Conservation (phyloP, 371 early-diverging fungal genomes). For the Thermomucor indicae-seudaticae region DNA sequence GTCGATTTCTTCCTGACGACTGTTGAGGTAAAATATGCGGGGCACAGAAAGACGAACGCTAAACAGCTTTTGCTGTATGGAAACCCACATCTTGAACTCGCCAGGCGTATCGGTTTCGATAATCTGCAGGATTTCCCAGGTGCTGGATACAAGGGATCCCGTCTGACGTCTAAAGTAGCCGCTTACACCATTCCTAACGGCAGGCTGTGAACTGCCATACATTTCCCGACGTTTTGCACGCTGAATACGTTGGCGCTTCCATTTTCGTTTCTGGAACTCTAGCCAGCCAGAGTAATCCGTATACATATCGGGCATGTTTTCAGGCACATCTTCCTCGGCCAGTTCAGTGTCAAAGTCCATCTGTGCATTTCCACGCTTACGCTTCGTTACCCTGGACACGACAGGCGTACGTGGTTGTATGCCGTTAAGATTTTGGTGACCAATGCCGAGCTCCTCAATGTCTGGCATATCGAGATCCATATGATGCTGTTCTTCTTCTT, state of each 20-base stretch:
- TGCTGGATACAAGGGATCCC: constrained; percentile 46
- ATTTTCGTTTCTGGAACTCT: constrained; percentile 65
- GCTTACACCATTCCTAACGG: constrained; percentile 13
- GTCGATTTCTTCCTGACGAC: constrained; percentile 51
- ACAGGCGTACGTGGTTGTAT: constrained; percentile 13
- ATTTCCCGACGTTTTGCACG: constrained; percentile 42
- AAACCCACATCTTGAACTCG: constrained; percentile 80
- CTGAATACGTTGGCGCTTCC: constrained; percentile 58
- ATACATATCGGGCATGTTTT: constrained; percentile 51
- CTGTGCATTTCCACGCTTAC: constrained; percentile 8
- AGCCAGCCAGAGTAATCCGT: constrained; percentile 64
- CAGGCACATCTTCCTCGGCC: constrained; percentile 35
- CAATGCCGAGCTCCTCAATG: constrained; percentile 58
- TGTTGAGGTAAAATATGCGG: constrained; percentile 83
- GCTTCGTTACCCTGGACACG: constrained; percentile 27
- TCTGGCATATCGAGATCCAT: constrained; percentile 44
- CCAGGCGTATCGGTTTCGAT: constrained; percentile 81
- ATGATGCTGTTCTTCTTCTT: constrained; percentile 10
- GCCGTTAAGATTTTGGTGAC: constrained; percentile 10
- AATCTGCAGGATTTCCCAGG: constrained; percentile 88
- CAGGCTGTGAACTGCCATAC: constrained; percentile 13
- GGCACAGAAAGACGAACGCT: constrained; percentile 74
- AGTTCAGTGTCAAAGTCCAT: constrained; percentile 16
- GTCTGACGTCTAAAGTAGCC: constrained; percentile 55
- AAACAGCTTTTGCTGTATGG: constrained; percentile 67